phyloP scores from a whole-genome alignment of 2,329 filamentous ascomycete genomes.

The Fusarium abutilonis region DNA sequence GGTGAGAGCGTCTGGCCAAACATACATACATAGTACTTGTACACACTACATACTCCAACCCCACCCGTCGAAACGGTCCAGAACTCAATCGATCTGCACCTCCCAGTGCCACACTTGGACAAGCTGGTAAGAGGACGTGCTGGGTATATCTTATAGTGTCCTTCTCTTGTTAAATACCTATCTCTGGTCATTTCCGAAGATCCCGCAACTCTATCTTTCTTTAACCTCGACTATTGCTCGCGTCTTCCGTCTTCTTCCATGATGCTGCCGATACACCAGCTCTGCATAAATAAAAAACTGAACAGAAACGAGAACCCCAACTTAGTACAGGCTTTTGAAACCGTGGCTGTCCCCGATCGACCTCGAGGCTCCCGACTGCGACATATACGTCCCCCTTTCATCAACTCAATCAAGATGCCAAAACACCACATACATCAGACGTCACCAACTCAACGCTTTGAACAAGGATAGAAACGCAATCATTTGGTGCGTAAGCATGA shows the following conservation, averaged over 20 bases:
- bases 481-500: not conserved
- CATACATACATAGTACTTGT: constrained; percentile 12
- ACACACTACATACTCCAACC: constrained; percentile 30
- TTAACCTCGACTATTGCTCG: not conserved
- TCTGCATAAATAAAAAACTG: not conserved
- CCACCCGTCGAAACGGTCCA: constrained; percentile 44
- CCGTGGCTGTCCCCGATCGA: not conserved
- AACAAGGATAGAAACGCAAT: not conserved
- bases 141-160: constrained; percentile 33
- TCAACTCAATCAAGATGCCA: not conserved
- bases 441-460: not conserved
- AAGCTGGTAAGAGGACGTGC: constrained; percentile 21
- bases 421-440: not conserved
- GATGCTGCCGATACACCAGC: not conserved
- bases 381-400: not conserved
- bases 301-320: not conserved
- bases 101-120: constrained; percentile 43
- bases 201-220: not conserved
- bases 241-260: not conserved
- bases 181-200: not conserved
- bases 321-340: not conserved
- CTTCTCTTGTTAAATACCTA: constrained; percentile 6
- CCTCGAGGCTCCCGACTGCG: not conserved
- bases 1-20: constrained; percentile 11
- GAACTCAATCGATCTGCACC: constrained; percentile 47